Base-by-base conservation (phyloP, 1,284 basidiomycete species). In the Moesziomyces sp. region DNA sequence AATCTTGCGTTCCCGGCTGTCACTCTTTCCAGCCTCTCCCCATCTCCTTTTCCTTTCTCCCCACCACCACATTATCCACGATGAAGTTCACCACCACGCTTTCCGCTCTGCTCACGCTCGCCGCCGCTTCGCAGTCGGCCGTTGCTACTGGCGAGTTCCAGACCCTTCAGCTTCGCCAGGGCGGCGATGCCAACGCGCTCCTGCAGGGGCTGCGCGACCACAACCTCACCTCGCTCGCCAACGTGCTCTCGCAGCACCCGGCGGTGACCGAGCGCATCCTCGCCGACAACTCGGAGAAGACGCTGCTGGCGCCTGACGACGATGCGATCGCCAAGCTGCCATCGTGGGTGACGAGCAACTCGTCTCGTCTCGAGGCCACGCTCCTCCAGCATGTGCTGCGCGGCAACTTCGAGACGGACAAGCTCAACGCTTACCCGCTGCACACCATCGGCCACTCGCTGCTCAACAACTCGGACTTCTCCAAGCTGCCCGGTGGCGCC, bases 361-460 rank as follows among this genome's bases (percentile, higher is more conserved):
- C 55, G 13, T 52, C 63, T n/a, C 58, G 62, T n/a, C 60, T 77
- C 28, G 63, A 78, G 48, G 67, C 73, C 1, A 74, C 77, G 30
- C 58, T 78, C 10, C 65, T 78, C 19, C 60, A 74, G 47, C 77
- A 78, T 42, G 71, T 75, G 7, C 53, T 78, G 24, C 62, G 74
- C 10, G 77, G 77, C 10, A 49, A 23, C 14, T 74, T 77, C 43
- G 63, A 72, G 3, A 30, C 67, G 16, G 28, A 47, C 19, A 34
- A 59, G 34, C 46, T 78, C 40, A 63, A 69, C 56, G 44, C 50
- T 9, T 63, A 52, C 38, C 74, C 74, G n/a, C 42, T 65, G 26
- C 74, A 78, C 62, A 77, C 75, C 16, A 58, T 78, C 50, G 70
- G 70, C 6, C 77, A 78, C 58, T 75, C 72, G 46, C 53, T 74